A percentile compares a stretch with the other conserved stretches of the same genome.
phyloP scores from a whole-genome alignment of 2,329 filamentous ascomycete species.

The Phaeosphaeria sp. region DNA sequence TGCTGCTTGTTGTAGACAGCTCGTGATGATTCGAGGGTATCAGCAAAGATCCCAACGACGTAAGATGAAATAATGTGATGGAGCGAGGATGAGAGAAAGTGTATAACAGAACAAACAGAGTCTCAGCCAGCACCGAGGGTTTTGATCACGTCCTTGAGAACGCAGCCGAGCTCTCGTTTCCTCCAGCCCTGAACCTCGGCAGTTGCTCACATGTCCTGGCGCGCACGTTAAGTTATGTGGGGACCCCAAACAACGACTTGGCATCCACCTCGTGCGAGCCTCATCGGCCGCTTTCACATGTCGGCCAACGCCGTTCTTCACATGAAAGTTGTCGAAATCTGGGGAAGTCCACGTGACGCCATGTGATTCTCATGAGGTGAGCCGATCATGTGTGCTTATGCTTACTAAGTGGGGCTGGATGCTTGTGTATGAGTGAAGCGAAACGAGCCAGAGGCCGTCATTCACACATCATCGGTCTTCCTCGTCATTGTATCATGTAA shows the following conservation, averaged over 20 bases:
- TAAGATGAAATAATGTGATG: not conserved
- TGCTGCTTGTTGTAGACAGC: conserved; percentile 5
- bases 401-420: no score
- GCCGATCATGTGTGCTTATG: not conserved
- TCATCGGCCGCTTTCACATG: conserved; percentile 5
- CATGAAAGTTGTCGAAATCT: not conserved
- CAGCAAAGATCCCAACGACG: conserved; percentile 21
- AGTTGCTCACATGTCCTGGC: conserved; percentile 5
- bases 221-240: conserved; percentile 4
- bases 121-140: conserved; percentile 1
- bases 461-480: no score
- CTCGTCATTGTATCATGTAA: no score
- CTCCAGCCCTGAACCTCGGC: conserved; percentile 3
- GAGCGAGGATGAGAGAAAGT: not conserved
- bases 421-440: no score
- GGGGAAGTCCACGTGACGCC: not conserved
- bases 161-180: not conserved
- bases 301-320: not conserved
- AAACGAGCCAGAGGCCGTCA: no score
- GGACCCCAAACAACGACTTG: conserved; percentile 3
- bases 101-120: not conserved
- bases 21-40: conserved; percentile 13
- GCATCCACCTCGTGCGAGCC: conserved; percentile 4
- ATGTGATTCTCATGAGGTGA: not conserved
- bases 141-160: not conserved